Evolutionary conservation across 2,329 filamentous ascomycete genomes (phyloP).

Genomic region (Aspergillus clavatus): DNA sequence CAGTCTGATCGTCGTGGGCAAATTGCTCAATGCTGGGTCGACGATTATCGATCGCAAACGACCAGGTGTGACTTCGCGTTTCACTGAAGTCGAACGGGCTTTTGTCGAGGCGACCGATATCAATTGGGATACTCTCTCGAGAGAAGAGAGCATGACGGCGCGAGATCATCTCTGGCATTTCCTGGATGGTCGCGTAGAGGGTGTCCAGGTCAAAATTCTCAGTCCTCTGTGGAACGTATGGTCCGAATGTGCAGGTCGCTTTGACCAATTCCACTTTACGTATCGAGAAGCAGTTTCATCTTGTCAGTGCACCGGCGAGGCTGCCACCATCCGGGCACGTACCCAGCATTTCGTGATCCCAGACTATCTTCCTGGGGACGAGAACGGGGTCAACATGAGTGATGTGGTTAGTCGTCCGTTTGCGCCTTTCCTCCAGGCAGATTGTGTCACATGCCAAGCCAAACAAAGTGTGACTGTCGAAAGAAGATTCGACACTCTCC

Average conservation of each 20-base stretch:
- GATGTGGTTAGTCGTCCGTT: conserved; percentile 20
- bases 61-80: conserved; percentile 9
- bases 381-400: conserved; percentile 16
- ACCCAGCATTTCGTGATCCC: conserved; percentile 11
- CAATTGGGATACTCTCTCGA: conserved; percentile 26
- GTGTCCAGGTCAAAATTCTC: conserved; percentile 8
- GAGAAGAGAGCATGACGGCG: conserved; percentile 7
- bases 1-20: conserved; percentile 31
- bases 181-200: conserved; percentile 3
- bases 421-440: background rate
- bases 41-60: conserved; percentile 27
- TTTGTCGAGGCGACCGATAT: conserved; percentile 27
- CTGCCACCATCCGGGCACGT: background rate
- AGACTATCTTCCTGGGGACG: conserved; percentile 8
- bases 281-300: conserved; percentile 9
- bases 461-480: conserved; percentile 1
- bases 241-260: conserved; percentile 19
- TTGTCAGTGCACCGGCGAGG: conserved; percentile 6
- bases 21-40: conserved; percentile 33
- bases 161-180: conserved; percentile 18
- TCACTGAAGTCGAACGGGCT: conserved; percentile 17
- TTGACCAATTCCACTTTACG: conserved; percentile 25
- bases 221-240: conserved; percentile 20
- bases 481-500: conserved; percentile 19
- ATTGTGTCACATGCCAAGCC: conserved; percentile 11